Base-by-base conservation (phyloP, 1,284 basidiomycete genomes). In the Cutaneotrichosporon arboriforme region DNA sequence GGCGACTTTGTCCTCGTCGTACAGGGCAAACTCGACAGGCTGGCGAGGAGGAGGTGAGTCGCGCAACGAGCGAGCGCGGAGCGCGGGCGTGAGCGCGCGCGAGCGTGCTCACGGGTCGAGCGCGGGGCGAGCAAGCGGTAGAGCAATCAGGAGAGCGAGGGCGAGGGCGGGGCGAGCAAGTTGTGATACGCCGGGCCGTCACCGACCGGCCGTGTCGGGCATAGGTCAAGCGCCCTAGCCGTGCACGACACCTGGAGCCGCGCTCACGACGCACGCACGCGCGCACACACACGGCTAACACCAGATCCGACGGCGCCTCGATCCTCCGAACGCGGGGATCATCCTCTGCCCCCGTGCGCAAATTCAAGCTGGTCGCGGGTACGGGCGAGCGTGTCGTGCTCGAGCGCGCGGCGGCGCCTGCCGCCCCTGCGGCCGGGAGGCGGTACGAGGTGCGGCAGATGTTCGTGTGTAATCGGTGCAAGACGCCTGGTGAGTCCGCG, bases 1-100 rank as follows among this genome's bases (percentile, higher is more conserved):
- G 74, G 74, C 8, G 75, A 77, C 59, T 77, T 77, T 54, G 59
- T 73, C 8, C 60, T 76, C 44, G 74, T 76, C 42, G 59, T 74
- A 10, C 72, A 76, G 53, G 67, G 71, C 18, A 73, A 69, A 38
- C 55, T 76, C 9, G 72, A 76, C 34, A 56, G 70, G 38, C 58
- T 76, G 10, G 72, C 74, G 2, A 59, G 62, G 38, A 45, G 74
- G 26, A 62, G 58, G 70, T 73, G 60, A 63, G 70, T 63, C 7
- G 3, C 45, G 2, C 34, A n/a, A n/a, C n/a, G 26, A 31, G 26
- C 26, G 26, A 31, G n/a, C n/a, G n/a, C n/a, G n/a, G n/a, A n/a
- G n/a, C n/a, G n/a, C n/a, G n/a, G n/a, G n/a, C 23, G 5, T 26
- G 20, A 8, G n/a, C 23, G 14, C 18, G n/a, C 41, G 23, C 15